Evolutionary conservation across 1,284 basidiomycete genomes (phyloP), one percentile per base, ranked within the genome.

Genomic region (Ceratobasidium papillatum): DNA sequence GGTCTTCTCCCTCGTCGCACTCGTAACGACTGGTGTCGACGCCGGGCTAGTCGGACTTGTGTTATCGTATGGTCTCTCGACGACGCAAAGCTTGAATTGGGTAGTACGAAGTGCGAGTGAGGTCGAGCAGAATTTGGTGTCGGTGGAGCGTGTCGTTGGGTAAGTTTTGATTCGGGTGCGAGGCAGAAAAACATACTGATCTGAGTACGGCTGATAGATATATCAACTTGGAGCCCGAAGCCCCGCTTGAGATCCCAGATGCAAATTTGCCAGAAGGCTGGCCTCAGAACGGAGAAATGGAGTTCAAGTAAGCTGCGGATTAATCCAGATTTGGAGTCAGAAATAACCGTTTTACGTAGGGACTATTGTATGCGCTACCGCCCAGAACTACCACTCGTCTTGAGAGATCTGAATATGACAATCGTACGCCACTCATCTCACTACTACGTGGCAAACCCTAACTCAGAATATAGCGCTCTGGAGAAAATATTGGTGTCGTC

Each of bases 51-150:
- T 98, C 47, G 96, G 96, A n/a, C 86, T 98, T 76, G 91, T 97
- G 66, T 85, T 98, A 79, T 92, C 90, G 0, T 96, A 96, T 82
- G 93, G 94, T 1, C 84, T 98, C 81, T 93, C 88, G 77, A 91
- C 92, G 9, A 94, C 93, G 0, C 89, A 90, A 30, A 87, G 91
- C 25, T 79, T 93, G 89, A 96, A 94, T 81, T 97, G 93, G 94
- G 87, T 96, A n/a, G 94, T 97, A 5, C 87, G 94, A 56, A 91
- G 90, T 17, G 93, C 94, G 0, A 94, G 92, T 76, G 96, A 98
- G 79, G 94, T 97, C 14, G 96, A 98, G 82, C 94, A 95, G 81
- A 97, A 96, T 80, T 92, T 98, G 78, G 94, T 96, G 76, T 95
- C 94, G 77, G 92, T 94, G 8, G 94, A 94, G 81, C 86, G 91